Conservation (phyloP, 805 yeast species). For the Nakazawaea peltata region DNA sequence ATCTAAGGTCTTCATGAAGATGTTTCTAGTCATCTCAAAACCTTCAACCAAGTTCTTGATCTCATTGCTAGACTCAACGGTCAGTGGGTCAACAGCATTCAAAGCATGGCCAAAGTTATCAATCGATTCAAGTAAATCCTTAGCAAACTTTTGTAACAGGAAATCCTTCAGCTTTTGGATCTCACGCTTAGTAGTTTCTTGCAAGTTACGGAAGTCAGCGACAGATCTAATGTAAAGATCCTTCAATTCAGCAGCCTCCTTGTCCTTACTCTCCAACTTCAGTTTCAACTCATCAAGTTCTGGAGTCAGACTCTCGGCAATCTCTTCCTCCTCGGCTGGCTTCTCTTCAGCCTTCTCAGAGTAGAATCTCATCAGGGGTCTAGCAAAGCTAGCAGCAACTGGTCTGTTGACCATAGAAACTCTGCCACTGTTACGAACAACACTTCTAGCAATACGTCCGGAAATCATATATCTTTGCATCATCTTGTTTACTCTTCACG, state of each 20-base stretch:
- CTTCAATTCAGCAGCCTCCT: slow-evolving; percentile 74
- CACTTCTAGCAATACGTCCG: too few relatives aligned
- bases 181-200: slow-evolving; percentile 84
- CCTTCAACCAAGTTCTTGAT: slow-evolving; percentile 78
- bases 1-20: slow-evolving; percentile 75
- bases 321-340: slow-evolving; percentile 14
- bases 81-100: slow-evolving; percentile 58
- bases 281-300: slow-evolving; percentile 35
- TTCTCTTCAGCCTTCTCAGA: slow-evolving; percentile 19
- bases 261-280: slow-evolving; percentile 53
- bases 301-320: slow-evolving; percentile 14
- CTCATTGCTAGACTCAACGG: slow-evolving; percentile 49
- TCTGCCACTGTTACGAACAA: too few relatives aligned
- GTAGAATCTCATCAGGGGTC: slow-evolving; percentile 13
- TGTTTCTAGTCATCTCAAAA: slow-evolving; percentile 80
- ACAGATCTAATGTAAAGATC: slow-evolving; percentile 76
- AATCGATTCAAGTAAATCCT: slow-evolving; percentile 79
- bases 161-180: slow-evolving; percentile 80
- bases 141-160: slow-evolving; percentile 88
- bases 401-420: not conserved
- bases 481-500: too few relatives aligned
- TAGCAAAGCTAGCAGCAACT: not conserved
- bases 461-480: too few relatives aligned
- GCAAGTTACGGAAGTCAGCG: slow-evolving; percentile 90
- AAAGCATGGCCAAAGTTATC: slow-evolving; percentile 89